phyloP scores from a whole-genome alignment of 2,329 filamentous ascomycete species.

The Davidsoniella eucalypti region DNA sequence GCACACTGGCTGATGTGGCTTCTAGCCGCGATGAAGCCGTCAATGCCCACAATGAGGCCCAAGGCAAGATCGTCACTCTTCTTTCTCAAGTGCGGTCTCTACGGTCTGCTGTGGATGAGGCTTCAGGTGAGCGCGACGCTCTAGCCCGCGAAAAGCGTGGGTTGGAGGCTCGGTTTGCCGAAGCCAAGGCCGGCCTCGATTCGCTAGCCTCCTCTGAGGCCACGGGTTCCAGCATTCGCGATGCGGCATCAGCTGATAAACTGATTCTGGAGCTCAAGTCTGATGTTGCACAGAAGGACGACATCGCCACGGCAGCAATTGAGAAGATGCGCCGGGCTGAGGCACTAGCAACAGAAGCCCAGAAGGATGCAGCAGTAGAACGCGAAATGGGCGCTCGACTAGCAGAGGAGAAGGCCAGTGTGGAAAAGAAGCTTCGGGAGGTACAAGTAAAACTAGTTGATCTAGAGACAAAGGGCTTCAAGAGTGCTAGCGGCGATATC shows the following conservation, averaged over 20 bases:
- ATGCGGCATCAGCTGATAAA: conserved; percentile 75
- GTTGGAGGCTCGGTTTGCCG: conserved; percentile 67
- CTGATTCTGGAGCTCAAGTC: conserved; percentile 83
- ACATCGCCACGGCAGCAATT: conserved; percentile 77
- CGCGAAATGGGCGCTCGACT: conserved; percentile 66
- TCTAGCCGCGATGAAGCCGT: conserved; percentile 89
- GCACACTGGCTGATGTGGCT: conserved; percentile 73
- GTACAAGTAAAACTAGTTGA: conserved; percentile 80
- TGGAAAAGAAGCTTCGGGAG: conserved; percentile 86
- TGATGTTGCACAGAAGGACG: conserved; percentile 77
- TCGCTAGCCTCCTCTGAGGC: conserved; percentile 56
- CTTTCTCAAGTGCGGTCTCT: conserved; percentile 78
- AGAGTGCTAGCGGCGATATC: conserved; percentile 83
- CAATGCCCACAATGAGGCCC: conserved; percentile 84
- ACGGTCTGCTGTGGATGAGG: conserved; percentile 70
- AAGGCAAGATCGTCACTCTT: conserved; percentile 79
- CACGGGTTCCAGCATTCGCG: conserved; percentile 73
- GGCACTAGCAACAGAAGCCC: conserved; percentile 69
- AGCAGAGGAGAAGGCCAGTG: conserved; percentile 72
- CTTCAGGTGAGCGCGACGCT: conserved; percentile 68
- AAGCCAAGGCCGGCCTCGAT: conserved; percentile 77
- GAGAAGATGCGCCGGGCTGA: conserved; percentile 96
- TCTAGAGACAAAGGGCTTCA: conserved; percentile 92
- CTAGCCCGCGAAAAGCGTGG: conserved; percentile 79
- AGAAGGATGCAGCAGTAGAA: conserved; percentile 80